Evolutionary conservation across 179 eudicot species (phyloP).

Genomic region (Corrigiola litoralis): DNA sequence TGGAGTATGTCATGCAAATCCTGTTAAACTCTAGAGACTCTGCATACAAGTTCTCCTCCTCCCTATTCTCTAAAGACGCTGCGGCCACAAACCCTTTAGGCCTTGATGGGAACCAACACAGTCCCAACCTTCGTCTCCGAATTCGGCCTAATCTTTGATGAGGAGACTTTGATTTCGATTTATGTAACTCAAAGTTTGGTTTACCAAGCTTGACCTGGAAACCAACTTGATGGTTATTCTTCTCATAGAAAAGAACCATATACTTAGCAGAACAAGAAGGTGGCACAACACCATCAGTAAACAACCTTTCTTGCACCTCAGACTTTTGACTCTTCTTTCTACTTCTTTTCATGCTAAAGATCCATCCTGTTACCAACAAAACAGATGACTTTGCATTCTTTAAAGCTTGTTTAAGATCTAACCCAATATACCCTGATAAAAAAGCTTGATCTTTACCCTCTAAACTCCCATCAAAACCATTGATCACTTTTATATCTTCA

Average conservation of each 20-base stretch:
- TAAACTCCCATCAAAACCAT: slow-evolving; percentile 22
- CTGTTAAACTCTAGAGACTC: slow-evolving; percentile 46
- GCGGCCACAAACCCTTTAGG: slow-evolving; percentile 29
- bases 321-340: slow-evolving; percentile 13
- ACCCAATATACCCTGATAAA: slow-evolving; percentile 27
- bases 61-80: slow-evolving; percentile 33
- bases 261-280: slow-evolving; percentile 46
- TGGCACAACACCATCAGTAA: slow-evolving; percentile 22
- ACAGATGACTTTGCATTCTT: slow-evolving; percentile 35
- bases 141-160: slow-evolving; percentile 25
- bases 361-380: slow-evolving; percentile 57
- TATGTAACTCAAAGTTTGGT: slow-evolving; percentile 32
- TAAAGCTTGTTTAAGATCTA: slow-evolving; percentile 16
- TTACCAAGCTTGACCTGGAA: slow-evolving; percentile 67
- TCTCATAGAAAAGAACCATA: slow-evolving; percentile 71
- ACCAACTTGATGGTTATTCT: slow-evolving; percentile 58
- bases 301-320: slow-evolving; percentile 10
- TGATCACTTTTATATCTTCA: slow-evolving; percentile 52
- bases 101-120: slow-evolving; percentile 32
- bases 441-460: slow-evolving; percentile 26
- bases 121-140: slow-evolving; percentile 30
- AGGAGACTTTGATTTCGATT: slow-evolving; percentile 6
- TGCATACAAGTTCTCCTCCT: slow-evolving; percentile 20
- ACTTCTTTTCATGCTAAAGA: slow-evolving; percentile 36
- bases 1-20: slow-evolving; percentile 64